Percentiles rank a stretch among this genome's conserved stretches.
Evolutionary conservation across 2,329 filamentous ascomycete species (phyloP).

Genomic region (Fusarium metavorans): DNA sequence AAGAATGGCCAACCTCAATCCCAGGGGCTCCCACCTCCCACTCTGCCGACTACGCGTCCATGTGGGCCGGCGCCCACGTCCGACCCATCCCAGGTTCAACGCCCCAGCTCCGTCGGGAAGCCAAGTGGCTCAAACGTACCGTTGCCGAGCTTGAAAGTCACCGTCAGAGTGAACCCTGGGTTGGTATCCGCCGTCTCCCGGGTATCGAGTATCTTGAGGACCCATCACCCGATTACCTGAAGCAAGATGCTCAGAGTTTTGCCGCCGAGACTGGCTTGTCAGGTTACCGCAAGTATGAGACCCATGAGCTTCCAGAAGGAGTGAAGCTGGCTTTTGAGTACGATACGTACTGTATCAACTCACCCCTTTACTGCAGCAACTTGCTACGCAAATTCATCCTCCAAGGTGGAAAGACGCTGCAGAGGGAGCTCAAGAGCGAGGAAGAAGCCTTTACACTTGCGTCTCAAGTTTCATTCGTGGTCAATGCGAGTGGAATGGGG

Average conservation of each 20-base stretch:
- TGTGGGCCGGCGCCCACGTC: conserved; percentile 69
- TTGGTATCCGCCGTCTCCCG: conserved; percentile 61
- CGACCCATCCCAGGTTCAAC: conserved; percentile 59
- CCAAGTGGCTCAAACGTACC: conserved; percentile 47
- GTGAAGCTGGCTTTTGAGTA: conserved; percentile 64
- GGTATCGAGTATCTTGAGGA: conserved; percentile 66
- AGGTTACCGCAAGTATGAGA: conserved; percentile 45
- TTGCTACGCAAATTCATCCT: conserved; percentile 49
- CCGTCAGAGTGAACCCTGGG: conserved; percentile 42
- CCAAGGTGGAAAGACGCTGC: conserved; percentile 45
- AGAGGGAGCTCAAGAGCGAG: conserved; percentile 45
- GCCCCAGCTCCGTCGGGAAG: conserved; percentile 48
- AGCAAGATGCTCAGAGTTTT: conserved; percentile 45
- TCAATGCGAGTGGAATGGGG: conserved; percentile 52
- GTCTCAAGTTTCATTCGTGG: conserved; percentile 38
- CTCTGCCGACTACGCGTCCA: conserved; percentile 63
- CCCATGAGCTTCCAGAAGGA: conserved; percentile 54
- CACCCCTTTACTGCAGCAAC: conserved; percentile 63
- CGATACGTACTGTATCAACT: conserved; percentile 66
- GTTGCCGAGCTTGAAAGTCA: conserved; percentile 42
- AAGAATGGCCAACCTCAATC: conserved; percentile 52
- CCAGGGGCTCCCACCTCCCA: conserved; percentile 46
- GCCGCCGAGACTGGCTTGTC: conserved; percentile 44
- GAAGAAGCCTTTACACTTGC: conserved; percentile 48
- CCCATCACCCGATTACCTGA: conserved; percentile 54